phyloP scores from a whole-genome alignment of 2,329 filamentous ascomycete species.

The Hymenoscyphus infarciens region DNA sequence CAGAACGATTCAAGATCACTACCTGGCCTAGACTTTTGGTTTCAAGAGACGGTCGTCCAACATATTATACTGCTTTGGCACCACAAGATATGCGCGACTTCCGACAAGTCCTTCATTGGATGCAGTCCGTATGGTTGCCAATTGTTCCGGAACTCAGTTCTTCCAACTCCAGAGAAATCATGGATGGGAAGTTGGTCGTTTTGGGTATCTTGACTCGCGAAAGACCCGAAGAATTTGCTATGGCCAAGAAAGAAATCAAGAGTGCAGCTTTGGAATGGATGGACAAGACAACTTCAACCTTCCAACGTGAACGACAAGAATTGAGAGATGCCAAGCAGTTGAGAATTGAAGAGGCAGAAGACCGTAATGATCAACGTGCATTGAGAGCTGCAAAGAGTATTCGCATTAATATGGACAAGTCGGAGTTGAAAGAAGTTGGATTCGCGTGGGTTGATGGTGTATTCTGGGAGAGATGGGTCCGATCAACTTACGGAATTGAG shows the following conservation, averaged over 20 bases:
- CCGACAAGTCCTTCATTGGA: slow-evolving; percentile 78
- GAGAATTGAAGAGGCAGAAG: slow-evolving; percentile 92
- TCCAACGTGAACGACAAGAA: slow-evolving; percentile 90
- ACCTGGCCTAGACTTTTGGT: slow-evolving; percentile 95
- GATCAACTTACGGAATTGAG: slow-evolving; percentile 90
- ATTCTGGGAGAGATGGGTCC: slow-evolving; percentile 97
- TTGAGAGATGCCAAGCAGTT: slow-evolving; percentile 91
- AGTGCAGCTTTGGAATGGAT: slow-evolving; percentile 96
- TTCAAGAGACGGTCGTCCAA: slow-evolving; percentile 81
- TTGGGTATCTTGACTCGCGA: slow-evolving; percentile 82
- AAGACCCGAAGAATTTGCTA: slow-evolving; percentile 72
- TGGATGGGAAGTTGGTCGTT: slow-evolving; percentile 93
- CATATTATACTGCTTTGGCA: slow-evolving; percentile 82
- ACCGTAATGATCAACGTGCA: slow-evolving; percentile 84
- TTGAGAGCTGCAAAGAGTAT: slow-evolving; percentile 85
- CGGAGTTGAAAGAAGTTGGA: slow-evolving; percentile 80
- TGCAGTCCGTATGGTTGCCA: slow-evolving; percentile 93
- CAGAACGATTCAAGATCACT: slow-evolving; percentile 85
- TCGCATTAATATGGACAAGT: slow-evolving; percentile 83
- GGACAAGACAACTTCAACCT: slow-evolving; percentile 88
- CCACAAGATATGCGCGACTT: slow-evolving; percentile 92
- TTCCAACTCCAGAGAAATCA: slow-evolving; percentile 87
- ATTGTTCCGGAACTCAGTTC: slow-evolving; percentile 92
- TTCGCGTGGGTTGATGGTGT: slow-evolving; percentile 97
- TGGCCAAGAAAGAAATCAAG: slow-evolving; percentile 85